Evolutionary conservation across 2,329 filamentous ascomycete species (phyloP).

Genomic region (Graphilbum ipis-grandicollis): DNA sequence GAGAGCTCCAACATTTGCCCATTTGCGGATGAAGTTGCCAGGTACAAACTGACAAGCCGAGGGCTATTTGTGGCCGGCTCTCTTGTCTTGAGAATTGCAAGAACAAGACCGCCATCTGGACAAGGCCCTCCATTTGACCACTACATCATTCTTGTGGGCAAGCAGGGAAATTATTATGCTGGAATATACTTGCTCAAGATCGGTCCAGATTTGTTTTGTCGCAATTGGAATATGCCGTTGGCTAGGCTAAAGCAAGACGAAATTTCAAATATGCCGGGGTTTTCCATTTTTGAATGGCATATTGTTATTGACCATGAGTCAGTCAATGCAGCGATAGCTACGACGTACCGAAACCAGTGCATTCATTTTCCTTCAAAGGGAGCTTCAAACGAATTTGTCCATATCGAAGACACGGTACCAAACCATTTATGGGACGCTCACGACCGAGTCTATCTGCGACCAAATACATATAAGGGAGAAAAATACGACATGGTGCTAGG

Average conservation of each 20-base stretch:
- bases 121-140: neutral
- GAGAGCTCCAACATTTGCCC: constrained; percentile 1
- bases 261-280: neutral
- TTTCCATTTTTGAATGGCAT: constrained; percentile 2
- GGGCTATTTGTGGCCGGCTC: constrained; percentile 4
- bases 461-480: constrained; percentile 1
- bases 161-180: neutral
- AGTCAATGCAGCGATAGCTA: neutral
- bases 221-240: constrained; percentile 2
- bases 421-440: constrained; percentile 5
- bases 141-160: constrained; percentile 5
- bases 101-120: neutral
- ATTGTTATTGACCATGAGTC: constrained; percentile 1
- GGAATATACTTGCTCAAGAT: constrained; percentile 5
- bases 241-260: neutral
- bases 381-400: neutral
- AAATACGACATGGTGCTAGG: constrained; percentile 6
- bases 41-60: constrained; percentile 4
- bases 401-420: constrained; percentile 2
- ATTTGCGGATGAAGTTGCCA: constrained; percentile 2
- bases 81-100: constrained; percentile 1
- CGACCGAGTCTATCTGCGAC: constrained; percentile 5
- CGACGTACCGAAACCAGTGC: neutral
- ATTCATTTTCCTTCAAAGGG: neutral
- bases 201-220: constrained; percentile 6